Base-by-base conservation (phyloP, 2,329 filamentous ascomycete genomes). In the Aureobasidium sp. region DNA sequence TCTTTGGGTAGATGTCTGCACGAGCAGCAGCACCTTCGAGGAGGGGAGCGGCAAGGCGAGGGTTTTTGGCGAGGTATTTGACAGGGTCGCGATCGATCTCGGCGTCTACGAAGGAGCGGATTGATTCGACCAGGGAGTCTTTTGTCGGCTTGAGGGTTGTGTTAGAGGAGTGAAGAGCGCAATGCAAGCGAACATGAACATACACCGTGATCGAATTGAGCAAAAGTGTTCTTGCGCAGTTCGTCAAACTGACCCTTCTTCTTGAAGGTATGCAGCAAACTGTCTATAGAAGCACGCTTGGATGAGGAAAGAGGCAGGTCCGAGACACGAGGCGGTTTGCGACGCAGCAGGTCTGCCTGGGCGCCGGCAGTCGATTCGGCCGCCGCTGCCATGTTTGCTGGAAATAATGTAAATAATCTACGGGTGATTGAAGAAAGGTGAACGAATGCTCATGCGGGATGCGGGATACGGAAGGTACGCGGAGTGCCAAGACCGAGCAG, bases 191-290 rank as follows among this genome's bases (percentile, higher is more conserved):
- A 7, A 51, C 20, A 9, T 40, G 23, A 1, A 45, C 86, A 66
- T 85, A 93, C 91, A 71, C 89, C 90, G 36, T 87, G 86, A 73
- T 90, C 88, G 71, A 93, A 93, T 66, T 92, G 90, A 53, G 92
- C 88, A 87, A 92, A 94, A 15, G 93, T 85, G 72, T 92, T 87
- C 75, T 94, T 95, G 68, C 93, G 89, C 69, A 95, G 87, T 18
- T 86, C 82, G 78, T 96, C 93, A 74, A 95, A 96, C 66, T 92
- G 91, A 67, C 93, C 93, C 78, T 93, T 94, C 81, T 95, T 95
- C 80, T 95, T 95, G 81, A 95, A 95, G 15, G 87, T 91, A 74
- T 93, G 90, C n/a, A 92, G 88, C 27, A 95, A 85, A 20, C 85
- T 87, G 71, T 95, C 92, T 65, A 95, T 93, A 1, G 91, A 90